phyloP scores from a whole-genome alignment of 306 rosid species.

The Casuarina cunninghamiana region DNA sequence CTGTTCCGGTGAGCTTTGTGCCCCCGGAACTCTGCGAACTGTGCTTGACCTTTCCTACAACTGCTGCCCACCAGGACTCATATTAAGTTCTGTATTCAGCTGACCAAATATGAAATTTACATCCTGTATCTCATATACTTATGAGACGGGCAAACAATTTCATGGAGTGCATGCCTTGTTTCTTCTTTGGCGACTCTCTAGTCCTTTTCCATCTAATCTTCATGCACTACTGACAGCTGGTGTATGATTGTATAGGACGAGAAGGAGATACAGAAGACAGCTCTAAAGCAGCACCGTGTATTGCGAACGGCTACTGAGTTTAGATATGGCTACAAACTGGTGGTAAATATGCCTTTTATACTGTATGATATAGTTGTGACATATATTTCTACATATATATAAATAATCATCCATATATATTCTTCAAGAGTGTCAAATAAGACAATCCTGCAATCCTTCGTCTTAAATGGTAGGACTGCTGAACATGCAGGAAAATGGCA shows the following conservation, averaged over 20 bases:
- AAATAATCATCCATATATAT: neutral
- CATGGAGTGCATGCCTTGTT: neutral
- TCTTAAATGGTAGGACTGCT: slow-evolving; percentile 14
- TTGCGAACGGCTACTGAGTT: slow-evolving; percentile 73
- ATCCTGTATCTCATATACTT: neutral
- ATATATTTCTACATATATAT: neutral
- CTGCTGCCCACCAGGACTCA: neutral
- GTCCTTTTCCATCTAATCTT: neutral
- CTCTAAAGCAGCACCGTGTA: slow-evolving; percentile 69
- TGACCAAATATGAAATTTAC: neutral
- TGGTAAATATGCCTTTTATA: slow-evolving; percentile 51
- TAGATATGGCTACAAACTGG: slow-evolving; percentile 97
- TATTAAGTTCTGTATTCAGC: neutral
- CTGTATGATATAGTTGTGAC: neutral
- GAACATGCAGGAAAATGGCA: slow-evolving; percentile 67
- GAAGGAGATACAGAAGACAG: slow-evolving; percentile 89
- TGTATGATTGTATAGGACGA: slow-evolving; percentile 63
- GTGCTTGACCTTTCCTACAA: neutral
- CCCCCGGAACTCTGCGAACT: neutral
- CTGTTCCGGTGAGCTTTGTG: neutral
- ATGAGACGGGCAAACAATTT: neutral
- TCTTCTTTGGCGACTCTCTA: neutral
- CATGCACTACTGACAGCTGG: slow-evolving; percentile 20
- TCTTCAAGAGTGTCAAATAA: slow-evolving; percentile 3
- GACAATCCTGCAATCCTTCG: neutral